Conservation (phyloP, 805 yeast genomes). For the Candida hispaniensis region DNA sequence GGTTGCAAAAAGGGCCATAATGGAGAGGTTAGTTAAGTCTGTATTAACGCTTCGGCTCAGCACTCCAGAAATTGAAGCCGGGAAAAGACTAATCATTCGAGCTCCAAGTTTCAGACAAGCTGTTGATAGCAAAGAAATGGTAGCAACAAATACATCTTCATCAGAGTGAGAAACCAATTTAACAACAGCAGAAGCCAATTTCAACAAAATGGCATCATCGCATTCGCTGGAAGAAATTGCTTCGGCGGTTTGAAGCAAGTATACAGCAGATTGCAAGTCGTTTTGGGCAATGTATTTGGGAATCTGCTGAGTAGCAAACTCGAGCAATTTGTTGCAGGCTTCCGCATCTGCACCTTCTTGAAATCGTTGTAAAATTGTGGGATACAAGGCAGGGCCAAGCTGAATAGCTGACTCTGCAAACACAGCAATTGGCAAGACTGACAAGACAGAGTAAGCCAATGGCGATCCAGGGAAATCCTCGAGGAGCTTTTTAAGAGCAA, state of each 20-base stretch:
- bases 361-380: constrained; percentile 11
- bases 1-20: constrained; percentile 60
- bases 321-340: constrained; percentile 38
- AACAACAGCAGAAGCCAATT: constrained; percentile 9
- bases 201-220: constrained; percentile 8
- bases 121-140: constrained; percentile 61
- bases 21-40: constrained; percentile 52
- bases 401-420: constrained; percentile 10
- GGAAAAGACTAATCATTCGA: constrained; percentile 66
- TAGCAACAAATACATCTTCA: constrained; percentile 59
- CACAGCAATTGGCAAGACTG: constrained; percentile 12
- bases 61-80: constrained; percentile 70
- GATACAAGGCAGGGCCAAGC: constrained; percentile 13
- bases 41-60: constrained; percentile 20
- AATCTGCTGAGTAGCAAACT: constrained; percentile 16
- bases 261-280: constrained; percentile 6
- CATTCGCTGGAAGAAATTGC: constrained; percentile 8
- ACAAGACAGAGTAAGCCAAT: constrained; percentile 8
- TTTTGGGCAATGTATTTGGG: constrained; percentile 3
- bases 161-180: constrained; percentile 21
- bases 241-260: constrained; percentile 12
- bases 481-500: constrained; percentile 5
- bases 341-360: constrained; percentile 32
- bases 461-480: constrained; percentile 11
- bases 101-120: constrained; percentile 71